phyloP scores from a whole-genome alignment of 768 basidiomycete species.

The Mycena floridula region DNA sequence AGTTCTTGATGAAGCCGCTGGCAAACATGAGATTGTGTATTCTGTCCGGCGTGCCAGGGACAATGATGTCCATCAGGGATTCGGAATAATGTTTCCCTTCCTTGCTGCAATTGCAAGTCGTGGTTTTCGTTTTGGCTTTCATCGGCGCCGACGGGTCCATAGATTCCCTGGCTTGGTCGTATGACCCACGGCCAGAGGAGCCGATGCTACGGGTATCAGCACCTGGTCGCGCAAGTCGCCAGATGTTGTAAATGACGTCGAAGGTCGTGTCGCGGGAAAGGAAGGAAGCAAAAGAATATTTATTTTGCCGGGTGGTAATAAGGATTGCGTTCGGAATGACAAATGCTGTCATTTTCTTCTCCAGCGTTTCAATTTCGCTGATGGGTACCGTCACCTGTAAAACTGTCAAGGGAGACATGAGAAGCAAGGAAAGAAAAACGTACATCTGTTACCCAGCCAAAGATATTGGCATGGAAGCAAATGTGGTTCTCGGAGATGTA shows the following conservation, averaged over 20 bases:
- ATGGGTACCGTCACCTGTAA: conserved; percentile 88
- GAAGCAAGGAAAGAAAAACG: conserved; percentile 23
- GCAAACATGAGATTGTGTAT: conserved; percentile 96
- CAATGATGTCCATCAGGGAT: conserved; percentile 65
- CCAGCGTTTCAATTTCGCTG: conserved; percentile 76
- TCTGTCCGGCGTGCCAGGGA: conserved; percentile 91
- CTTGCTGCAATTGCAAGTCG: conserved; percentile 69
- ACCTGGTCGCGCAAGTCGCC: conserved; percentile 84
- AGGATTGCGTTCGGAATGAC: conserved; percentile 97
- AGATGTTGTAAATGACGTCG: conserved; percentile 94
- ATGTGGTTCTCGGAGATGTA: conserved; percentile 99
- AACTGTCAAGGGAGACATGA: conserved; percentile 9
- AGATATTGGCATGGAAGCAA: conserved; percentile 99
- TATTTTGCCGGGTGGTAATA: conserved; percentile 72
- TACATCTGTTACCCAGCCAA: conserved; percentile 98
- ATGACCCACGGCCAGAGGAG: conserved; percentile 30
- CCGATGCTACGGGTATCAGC: no score
- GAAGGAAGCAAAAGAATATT: conserved; percentile 96
- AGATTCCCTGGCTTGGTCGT: conserved; percentile 21
- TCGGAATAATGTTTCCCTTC: conserved; percentile 68
- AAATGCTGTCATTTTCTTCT: conserved; percentile 97
- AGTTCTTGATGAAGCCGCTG: conserved; percentile 92
- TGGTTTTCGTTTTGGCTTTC: conserved; percentile 41
- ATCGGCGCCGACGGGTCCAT: conserved; percentile 11
- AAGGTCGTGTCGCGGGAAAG: conserved; percentile 93